A percentile compares a stretch with the other conserved stretches of the same genome.
Conservation (phyloP, 2,329 filamentous ascomycete species). For the Fusarium decemcellulare region DNA sequence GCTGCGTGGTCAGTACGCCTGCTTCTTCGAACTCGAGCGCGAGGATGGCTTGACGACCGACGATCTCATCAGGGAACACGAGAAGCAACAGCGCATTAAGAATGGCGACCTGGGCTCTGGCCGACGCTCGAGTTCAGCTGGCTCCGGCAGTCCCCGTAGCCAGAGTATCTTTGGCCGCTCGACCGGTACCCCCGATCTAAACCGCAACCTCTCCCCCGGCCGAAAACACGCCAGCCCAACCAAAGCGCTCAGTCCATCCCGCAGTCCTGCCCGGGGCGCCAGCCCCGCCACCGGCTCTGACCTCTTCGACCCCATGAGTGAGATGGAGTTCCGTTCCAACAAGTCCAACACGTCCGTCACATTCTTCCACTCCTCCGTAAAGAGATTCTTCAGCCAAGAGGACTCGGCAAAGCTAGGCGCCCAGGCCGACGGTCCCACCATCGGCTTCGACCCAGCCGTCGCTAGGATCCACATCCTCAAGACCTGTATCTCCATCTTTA, state of each 20-base stretch:
- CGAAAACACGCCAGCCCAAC: constrained; percentile 24
- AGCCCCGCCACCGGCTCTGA: constrained; percentile 51
- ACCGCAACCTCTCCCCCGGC: constrained; percentile 39
- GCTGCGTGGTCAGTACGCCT: constrained; percentile 60
- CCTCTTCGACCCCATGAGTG: constrained; percentile 48
- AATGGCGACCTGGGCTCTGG: constrained; percentile 30
- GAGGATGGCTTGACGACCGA: constrained; percentile 61
- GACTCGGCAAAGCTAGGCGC: constrained; percentile 41
- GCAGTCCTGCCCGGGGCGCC: constrained; percentile 34
- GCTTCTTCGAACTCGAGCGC: constrained; percentile 61
- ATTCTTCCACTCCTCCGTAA: constrained; percentile 58
- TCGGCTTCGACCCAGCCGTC: constrained; percentile 53
- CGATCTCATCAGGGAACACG: constrained; percentile 56
- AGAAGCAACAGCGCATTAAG: constrained; percentile 47
- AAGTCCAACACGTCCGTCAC: constrained; percentile 56
- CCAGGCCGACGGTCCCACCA: constrained; percentile 31
- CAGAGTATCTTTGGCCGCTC: constrained; percentile 32
- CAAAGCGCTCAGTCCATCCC: constrained; percentile 24
- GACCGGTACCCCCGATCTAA: constrained; percentile 27
- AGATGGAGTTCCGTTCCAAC: constrained; percentile 59
- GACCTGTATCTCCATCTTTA: constrained; percentile 58
- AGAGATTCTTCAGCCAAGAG: constrained; percentile 56
- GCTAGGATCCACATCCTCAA: constrained; percentile 56
- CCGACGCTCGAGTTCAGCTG: constrained; percentile 40
- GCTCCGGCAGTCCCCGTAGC: constrained; percentile 36